A percentile compares a stretch with the other conserved stretches of the same genome.
phyloP scores from a whole-genome alignment of 306 rosid species.

The Amphicarpaea edgeworthii region DNA sequence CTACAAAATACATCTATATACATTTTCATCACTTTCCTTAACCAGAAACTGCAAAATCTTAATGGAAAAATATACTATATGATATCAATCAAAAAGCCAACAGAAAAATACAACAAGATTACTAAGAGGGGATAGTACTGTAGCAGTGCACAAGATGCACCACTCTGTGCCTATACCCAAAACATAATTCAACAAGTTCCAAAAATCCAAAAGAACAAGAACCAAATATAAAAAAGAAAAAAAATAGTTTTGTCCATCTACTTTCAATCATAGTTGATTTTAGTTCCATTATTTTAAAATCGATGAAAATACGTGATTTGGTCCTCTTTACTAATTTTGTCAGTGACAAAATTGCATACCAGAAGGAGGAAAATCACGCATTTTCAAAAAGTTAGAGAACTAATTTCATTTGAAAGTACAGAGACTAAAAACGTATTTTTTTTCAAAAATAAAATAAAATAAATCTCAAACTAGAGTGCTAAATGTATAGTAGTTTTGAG shows the following conservation, averaged over 20 bases:
- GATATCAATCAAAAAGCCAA: slow-evolving; percentile 3
- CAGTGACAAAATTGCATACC: too few relatives aligned
- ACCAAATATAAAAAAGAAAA: too few relatives aligned
- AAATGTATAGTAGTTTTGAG: slow-evolving; percentile 60
- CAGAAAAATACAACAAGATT: slow-evolving; percentile 37
- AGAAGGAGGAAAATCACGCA: too few relatives aligned
- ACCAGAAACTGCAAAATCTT: slow-evolving; percentile 19
- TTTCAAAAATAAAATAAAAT: too few relatives aligned
- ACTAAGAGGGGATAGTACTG: background rate
- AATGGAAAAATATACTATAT: background rate
- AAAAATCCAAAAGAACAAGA: background rate
- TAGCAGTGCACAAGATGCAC: slow-evolving; percentile 21
- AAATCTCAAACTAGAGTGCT: slow-evolving; percentile 17
- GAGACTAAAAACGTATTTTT: too few relatives aligned
- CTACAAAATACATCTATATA: slow-evolving; percentile 40
- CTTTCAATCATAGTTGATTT: too few relatives aligned
- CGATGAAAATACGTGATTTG: too few relatives aligned
- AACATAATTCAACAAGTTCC: slow-evolving; percentile 29
- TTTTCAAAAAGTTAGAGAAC: too few relatives aligned
- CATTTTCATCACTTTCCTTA: slow-evolving; percentile 1
- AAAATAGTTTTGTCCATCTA: too few relatives aligned
- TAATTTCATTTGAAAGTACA: too few relatives aligned
- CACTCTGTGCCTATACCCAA: background rate
- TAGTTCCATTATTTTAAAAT: too few relatives aligned
- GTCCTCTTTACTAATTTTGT: too few relatives aligned